A percentile compares a stretch with the other conserved stretches of the same genome.
Evolutionary conservation across 768 basidiomycete genomes (phyloP).

Genomic region (Zangia roseola): DNA sequence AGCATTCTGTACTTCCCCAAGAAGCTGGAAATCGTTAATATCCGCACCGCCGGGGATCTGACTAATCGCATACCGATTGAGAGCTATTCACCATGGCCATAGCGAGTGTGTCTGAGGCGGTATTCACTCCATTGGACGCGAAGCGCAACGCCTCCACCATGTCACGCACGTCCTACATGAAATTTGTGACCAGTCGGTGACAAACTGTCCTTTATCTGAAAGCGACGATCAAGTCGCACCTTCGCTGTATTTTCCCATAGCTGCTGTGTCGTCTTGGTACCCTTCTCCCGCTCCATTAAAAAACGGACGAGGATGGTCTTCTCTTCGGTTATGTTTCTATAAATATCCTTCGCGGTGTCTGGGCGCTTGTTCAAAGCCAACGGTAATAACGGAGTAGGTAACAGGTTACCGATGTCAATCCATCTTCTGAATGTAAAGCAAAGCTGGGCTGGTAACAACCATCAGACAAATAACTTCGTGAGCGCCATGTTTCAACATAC

Average conservation of each 20-base stretch:
- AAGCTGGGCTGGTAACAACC: conserved; percentile 55
- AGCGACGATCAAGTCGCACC: conserved; percentile 16
- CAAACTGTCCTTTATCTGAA: neutral
- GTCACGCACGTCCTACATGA: conserved; percentile 30
- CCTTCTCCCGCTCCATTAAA: conserved; percentile 45
- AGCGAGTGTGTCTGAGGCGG: conserved; percentile 21
- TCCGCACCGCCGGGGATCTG: neutral
- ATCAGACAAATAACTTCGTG: conserved; percentile 18
- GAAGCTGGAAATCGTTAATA: conserved; percentile 21
- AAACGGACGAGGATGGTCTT: conserved; percentile 49
- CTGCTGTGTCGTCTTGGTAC: conserved; percentile 25
- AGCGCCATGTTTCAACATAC: conserved; percentile 44
- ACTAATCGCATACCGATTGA: conserved; percentile 18
- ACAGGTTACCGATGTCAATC: conserved; percentile 65
- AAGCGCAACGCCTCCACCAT: conserved; percentile 18
- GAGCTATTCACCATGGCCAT: conserved; percentile 13
- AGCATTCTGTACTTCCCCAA: conserved; percentile 18
- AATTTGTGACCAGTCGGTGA: neutral
- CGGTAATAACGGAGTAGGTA: conserved; percentile 8
- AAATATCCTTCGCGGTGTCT: conserved; percentile 67
- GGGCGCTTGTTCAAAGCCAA: conserved; percentile 7
- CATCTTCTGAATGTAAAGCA: conserved; percentile 73
- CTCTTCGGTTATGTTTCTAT: conserved; percentile 62
- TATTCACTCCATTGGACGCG: conserved; percentile 18
- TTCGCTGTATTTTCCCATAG: conserved; percentile 30